Base-by-base conservation (phyloP, 139 green algal species). In the Coccomyxa sp. region DNA sequence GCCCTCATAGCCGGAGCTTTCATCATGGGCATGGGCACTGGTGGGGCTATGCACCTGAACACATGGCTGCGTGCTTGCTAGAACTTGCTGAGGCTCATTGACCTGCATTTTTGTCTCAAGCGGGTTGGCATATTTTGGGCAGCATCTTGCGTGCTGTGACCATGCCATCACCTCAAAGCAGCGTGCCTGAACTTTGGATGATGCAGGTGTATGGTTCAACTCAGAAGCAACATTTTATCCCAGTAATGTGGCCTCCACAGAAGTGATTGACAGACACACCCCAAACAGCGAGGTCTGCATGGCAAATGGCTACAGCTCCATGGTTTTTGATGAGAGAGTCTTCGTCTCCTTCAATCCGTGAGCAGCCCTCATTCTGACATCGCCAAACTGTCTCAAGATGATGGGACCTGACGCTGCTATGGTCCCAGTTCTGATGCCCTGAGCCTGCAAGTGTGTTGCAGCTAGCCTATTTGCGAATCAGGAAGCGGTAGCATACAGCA, bases 281-380 rank as follows among this genome's bases (percentile, higher is more conserved):
- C 96, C 96, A 55, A 98, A 97, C 81, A 88, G 87, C 0, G 95
- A 99, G 74, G 58, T 98, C 14, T 97, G 94, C 88, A 96, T 97
- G 92, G 95, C 96, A 24, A 98, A 98, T 79, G 96, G 96, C 33
- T 97, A 98, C 84, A 92, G 80, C 39, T 94, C 95, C n/a, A 98
- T 98, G 92, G 96, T 99, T 16, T 98, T 99, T 78, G 95, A 98
- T 87, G 93, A 98, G 88, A 91, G 97, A 35, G 82, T 99, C 12
- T 99, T 98, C 74, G 93, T 99, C 6, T 98, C 96, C 0, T 97
- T 98, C 89, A 99, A 98, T 85, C 95, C 96, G 77, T 97, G 85
- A 78, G 85, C 55, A 3, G 27, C 75, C 34, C 10, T 41, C n/a
- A n/a, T n/a, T 44, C 7, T 64, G 54, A 10, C 50, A 18, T 18